phyloP scores from a whole-genome alignment of 2,329 filamentous ascomycete genomes.

The Grosmannia clavigera region DNA sequence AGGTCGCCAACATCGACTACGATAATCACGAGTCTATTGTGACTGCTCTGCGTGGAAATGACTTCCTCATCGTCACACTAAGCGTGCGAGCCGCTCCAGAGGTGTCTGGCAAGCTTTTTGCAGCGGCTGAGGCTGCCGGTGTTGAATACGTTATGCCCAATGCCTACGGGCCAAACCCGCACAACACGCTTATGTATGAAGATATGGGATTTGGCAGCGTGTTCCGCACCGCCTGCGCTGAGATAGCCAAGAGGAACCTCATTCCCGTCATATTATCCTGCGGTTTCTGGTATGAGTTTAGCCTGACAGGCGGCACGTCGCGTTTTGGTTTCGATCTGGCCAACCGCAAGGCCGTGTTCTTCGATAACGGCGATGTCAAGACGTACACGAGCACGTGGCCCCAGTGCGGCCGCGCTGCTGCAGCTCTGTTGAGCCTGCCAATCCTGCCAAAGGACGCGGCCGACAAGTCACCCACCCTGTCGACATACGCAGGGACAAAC shows the following conservation, averaged over 20 bases:
- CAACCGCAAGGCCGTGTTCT: constrained; percentile 20
- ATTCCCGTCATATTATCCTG: constrained; percentile 23
- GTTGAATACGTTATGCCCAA: constrained; percentile 34
- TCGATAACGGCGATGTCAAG: constrained; percentile 42
- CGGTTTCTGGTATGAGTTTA: constrained; percentile 42
- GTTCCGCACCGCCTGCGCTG: constrained; percentile 12
- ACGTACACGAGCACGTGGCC: constrained; percentile 47
- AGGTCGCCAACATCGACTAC: constrained; percentile 26
- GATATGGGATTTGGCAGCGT: constrained; percentile 14
- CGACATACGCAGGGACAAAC: constrained; percentile 1
- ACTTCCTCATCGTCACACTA: constrained; percentile 14
- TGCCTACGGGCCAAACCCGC: constrained; percentile 18
- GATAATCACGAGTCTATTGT: constrained; percentile 13
- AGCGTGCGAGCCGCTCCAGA: constrained; percentile 18
- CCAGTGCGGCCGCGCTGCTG: constrained; percentile 31
- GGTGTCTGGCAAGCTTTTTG: constrained; percentile 25
- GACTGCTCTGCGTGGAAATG: constrained; percentile 9
- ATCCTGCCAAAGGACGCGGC: constrained; percentile 5
- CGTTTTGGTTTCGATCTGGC: constrained; percentile 17
- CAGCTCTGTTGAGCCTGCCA: constrained; percentile 31
- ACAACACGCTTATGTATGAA: constrained; percentile 5
- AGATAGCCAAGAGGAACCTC: constrained; percentile 26
- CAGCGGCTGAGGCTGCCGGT: constrained; percentile 29
- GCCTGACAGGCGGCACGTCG: constrained; percentile 21
- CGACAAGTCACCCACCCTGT: constrained; percentile 6